Base-by-base conservation (phyloP, 257 asterid species). In the Petunia axillaris region DNA sequence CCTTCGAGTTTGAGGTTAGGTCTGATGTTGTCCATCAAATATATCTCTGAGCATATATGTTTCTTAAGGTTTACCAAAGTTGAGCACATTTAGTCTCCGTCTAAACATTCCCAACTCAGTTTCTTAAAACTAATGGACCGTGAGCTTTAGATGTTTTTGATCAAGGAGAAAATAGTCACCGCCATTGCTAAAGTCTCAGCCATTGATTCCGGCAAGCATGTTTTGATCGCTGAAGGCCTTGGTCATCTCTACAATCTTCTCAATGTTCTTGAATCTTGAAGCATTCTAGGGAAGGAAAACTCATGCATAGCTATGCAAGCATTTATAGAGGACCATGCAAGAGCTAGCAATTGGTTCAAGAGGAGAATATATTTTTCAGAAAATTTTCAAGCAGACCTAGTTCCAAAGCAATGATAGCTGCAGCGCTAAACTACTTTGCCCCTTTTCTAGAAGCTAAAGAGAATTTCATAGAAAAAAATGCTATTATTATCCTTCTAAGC, bases 391-490 rank as follows among this genome's bases (percentile, higher is more conserved):
- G 25, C 25, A 25, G 25, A 25, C 25, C 25, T 25, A 25, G 77
- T 91, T 97, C 74, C 87, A 85, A 64, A 85, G 93, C 0, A 93
- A 91, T 90, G 98, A 94, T 64, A 94, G 97, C 94, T 14, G 90
- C 91, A 44, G 93, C 90, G 35, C 48, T 94, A 65, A 81, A 91
- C 16, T 89, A 86, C 62, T 77, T 94, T 60, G 91, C 94, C 1
- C 80, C 55, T 60, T 94, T 88, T 73, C 79, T 83, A 1, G 98
- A 91, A 35, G 85, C 87, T 15, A 93, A 85, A 50, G 96, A 87
- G 78, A 81, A 83, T 75, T 90, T 94, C 41, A 57, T 91, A 8
- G 98, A 94, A 80, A 97, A 92, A 79, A 87, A 88, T 13, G 90
- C 90, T 2, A 83, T 88, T 44, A 46, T 75, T 68, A 84, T 76